Evolutionary conservation across 2,329 filamentous ascomycete species (phyloP).

Genomic region (Sporothrix protearum): DNA sequence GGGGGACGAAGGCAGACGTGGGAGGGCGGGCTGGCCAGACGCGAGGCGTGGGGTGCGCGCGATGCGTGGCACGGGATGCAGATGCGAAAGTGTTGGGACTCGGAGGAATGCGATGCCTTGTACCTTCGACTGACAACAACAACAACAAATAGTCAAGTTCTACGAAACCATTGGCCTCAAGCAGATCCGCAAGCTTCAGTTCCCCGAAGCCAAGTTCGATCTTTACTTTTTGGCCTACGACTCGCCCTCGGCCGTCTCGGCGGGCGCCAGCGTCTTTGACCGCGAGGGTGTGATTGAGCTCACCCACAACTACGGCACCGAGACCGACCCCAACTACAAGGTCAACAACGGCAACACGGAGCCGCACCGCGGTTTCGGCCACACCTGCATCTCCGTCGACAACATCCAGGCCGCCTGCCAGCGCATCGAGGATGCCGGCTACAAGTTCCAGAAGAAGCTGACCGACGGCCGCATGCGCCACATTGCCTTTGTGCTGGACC

Average conservation of each 20-base stretch:
- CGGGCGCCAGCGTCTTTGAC: slow-evolving; percentile 69
- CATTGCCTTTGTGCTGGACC: slow-evolving; percentile 88
- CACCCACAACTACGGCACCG: slow-evolving; percentile 81
- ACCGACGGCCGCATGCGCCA: slow-evolving; percentile 80
- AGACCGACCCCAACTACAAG: slow-evolving; percentile 75
- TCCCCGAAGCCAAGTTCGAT: slow-evolving; percentile 87
- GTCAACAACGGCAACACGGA: slow-evolving; percentile 89
- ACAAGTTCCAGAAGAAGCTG: slow-evolving; percentile 93
- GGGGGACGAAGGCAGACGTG: background rate
- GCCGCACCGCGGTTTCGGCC: slow-evolving; percentile 77
- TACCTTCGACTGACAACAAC: background rate
- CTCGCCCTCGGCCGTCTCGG: slow-evolving; percentile 67
- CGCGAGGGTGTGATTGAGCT: slow-evolving; percentile 89
- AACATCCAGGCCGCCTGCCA: slow-evolving; percentile 86
- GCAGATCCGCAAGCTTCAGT: slow-evolving; percentile 73
- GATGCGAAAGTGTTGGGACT: too few species aligned
- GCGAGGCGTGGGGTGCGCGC: background rate
- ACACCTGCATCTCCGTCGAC: slow-evolving; percentile 79
- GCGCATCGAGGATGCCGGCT: slow-evolving; percentile 83
- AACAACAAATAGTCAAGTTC: slow-evolving; percentile 90
- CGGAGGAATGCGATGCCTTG: too few species aligned
- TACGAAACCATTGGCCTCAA: slow-evolving; percentile 91
- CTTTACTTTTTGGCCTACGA: slow-evolving; percentile 95
- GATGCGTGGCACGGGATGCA: too few species aligned
- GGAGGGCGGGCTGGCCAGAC: background rate